Evolutionary conservation across 2,329 filamentous ascomycete species (phyloP).

Genomic region (Aspergillus neoniger): DNA sequence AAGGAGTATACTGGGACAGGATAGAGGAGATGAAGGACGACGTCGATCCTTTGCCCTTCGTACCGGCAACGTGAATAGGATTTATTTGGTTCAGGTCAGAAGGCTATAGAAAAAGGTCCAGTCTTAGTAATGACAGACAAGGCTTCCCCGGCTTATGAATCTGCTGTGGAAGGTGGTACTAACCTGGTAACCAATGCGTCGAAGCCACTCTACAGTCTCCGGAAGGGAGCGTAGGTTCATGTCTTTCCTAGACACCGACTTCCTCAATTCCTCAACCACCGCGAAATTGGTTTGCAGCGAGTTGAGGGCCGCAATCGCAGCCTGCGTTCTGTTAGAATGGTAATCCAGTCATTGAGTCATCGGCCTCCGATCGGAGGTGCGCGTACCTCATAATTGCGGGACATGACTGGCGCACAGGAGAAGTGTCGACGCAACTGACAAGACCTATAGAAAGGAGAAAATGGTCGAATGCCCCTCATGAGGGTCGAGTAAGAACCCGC

Average conservation of each 20-base stretch:
- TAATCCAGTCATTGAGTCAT: neutral
- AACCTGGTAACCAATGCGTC: constrained; percentile 73
- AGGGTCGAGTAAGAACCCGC: constrained; percentile 19
- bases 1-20: constrained; percentile 61
- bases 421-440: constrained; percentile 32
- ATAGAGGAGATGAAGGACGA: constrained; percentile 82
- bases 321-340: constrained; percentile 43
- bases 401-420: constrained; percentile 35
- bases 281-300: constrained; percentile 78
- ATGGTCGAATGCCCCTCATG: constrained; percentile 33
- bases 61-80: constrained; percentile 82
- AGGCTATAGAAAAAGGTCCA: constrained; percentile 48
- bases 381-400: constrained; percentile 44
- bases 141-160: neutral
- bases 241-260: constrained; percentile 62
- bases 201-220: constrained; percentile 78
- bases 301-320: constrained; percentile 73
- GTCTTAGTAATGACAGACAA: constrained; percentile 7
- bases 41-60: constrained; percentile 91
- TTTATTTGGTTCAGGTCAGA: constrained; percentile 62
- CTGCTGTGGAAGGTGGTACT: constrained; percentile 36
- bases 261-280: constrained; percentile 73
- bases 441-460: constrained; percentile 19
- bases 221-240: constrained; percentile 77
- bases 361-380: constrained; percentile 1